These are phyloP conservation scores for Gynandropsis gynandra DNA, from an alignment of 345 rosid genomes.

Conservation along the genomic window DNA sequence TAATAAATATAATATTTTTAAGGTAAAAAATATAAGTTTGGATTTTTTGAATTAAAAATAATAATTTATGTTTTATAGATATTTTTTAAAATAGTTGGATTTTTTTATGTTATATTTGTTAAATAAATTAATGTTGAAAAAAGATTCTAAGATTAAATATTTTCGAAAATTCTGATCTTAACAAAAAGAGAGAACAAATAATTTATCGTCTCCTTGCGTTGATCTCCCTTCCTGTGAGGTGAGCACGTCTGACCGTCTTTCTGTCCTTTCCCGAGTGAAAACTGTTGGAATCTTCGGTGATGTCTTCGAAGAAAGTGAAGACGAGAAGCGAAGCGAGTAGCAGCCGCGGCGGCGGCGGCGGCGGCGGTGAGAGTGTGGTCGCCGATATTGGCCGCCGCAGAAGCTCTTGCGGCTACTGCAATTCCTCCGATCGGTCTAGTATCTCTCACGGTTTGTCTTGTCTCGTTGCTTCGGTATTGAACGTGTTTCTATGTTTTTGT, in stretches of 20 bases:
- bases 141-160: too few species aligned
- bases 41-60: too few species aligned
- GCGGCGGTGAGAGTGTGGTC: constrained; percentile 50
- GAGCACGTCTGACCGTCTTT: too few species aligned
- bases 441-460: constrained; percentile 57
- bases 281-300: constrained; percentile 2
- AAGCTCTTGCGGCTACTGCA: constrained; percentile 75
- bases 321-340: constrained; percentile 63
- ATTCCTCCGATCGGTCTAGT: constrained; percentile 41
- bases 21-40: too few species aligned
- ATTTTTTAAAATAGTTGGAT: too few species aligned
- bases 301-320: constrained; percentile 30
- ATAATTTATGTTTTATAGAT: too few species aligned
- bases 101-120: too few species aligned
- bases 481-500: background rate
- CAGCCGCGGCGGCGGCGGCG: constrained; percentile 35
- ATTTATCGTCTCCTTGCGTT: constrained; percentile 16
- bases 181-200: too few species aligned
- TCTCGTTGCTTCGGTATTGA: background rate
- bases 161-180: too few species aligned
- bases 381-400: constrained; percentile 41
- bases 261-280: background rate
- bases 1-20: too few species aligned
- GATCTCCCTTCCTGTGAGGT: background rate
- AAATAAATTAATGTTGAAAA: too few species aligned